Evolutionary conservation across 148 eudicot genomes (phyloP).

Genomic region (Selenicereus undatus): DNA sequence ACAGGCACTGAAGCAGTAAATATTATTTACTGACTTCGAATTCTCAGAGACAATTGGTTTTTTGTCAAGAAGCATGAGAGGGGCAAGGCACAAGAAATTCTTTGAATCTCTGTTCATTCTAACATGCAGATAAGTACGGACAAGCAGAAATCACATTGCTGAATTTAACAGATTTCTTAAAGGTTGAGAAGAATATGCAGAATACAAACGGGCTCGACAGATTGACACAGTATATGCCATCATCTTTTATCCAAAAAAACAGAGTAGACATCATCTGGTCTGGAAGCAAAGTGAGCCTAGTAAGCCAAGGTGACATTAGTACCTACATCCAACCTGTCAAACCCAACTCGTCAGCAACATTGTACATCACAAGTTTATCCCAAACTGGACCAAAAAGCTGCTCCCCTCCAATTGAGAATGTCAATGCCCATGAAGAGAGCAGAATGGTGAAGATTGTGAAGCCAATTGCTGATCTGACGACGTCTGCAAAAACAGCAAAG

Average conservation of each 20-base stretch:
- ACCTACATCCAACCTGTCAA: constrained; percentile 62
- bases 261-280: constrained; percentile 5
- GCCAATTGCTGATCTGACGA: constrained; percentile 78
- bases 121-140: too few species aligned
- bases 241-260: neutral
- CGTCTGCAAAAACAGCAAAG: constrained; percentile 42
- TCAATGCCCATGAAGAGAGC: constrained; percentile 76
- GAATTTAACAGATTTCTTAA: neutral
- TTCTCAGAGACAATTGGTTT: too few species aligned
- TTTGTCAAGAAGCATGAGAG: too few species aligned
- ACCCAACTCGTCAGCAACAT: constrained; percentile 78
- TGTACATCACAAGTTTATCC: constrained; percentile 80
- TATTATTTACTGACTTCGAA: too few species aligned
- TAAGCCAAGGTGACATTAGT: neutral
- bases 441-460: constrained; percentile 48
- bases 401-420: constrained; percentile 84
- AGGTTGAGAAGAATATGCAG: neutral
- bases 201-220: neutral
- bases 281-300: neutral
- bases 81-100: too few species aligned
- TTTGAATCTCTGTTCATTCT: too few species aligned
- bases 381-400: constrained; percentile 67
- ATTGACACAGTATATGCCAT: neutral
- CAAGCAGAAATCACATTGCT: neutral
- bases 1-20: too few species aligned